Evolutionary conservation across 306 rosid species (phyloP).

Genomic region (Heteromeles arbutifolia): DNA sequence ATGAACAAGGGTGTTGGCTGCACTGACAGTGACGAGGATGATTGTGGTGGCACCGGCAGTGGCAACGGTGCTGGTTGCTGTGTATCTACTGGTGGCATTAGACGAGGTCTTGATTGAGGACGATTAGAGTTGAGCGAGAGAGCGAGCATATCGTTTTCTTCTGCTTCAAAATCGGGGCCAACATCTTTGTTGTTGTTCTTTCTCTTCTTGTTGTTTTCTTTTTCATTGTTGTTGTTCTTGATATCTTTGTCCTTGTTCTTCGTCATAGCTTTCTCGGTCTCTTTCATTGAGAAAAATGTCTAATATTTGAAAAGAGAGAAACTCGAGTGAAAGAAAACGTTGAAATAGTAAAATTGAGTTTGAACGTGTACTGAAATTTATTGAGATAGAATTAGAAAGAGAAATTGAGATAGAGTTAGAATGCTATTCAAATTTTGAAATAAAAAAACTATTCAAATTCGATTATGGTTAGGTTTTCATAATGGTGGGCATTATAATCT

Average conservation of each 20-base stretch:
- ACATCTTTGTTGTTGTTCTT: not conserved
- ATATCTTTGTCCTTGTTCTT: not conserved
- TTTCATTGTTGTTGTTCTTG: not conserved
- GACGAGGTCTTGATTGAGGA: not conserved
- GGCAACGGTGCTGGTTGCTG: not conserved
- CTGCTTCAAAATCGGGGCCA: not conserved
- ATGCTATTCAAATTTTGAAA: slow-evolving; percentile 1
- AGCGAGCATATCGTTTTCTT: not conserved
- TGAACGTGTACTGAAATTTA: too few relatives aligned
- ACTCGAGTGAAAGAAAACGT: not conserved
- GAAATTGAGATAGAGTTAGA: slow-evolving; percentile 1
- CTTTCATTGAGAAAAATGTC: too few relatives aligned
- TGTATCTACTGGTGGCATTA: not conserved
- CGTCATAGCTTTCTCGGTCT: too few relatives aligned
- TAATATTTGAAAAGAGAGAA: not conserved
- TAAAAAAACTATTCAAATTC: slow-evolving; percentile 5
- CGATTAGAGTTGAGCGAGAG: not conserved
- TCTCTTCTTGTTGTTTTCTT: slow-evolving; percentile 7
- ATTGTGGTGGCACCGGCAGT: not conserved
- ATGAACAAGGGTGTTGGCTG: not conserved
- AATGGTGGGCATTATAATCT: not conserved
- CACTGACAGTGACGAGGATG: not conserved
- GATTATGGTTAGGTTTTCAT: too few relatives aligned
- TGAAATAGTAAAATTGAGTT: not conserved
- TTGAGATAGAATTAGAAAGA: not conserved